Percentiles rank a stretch among this genome's conserved stretches.
Evolutionary conservation across 2,329 filamentous ascomycete genomes (phyloP).

Genomic region (Lecanicillium sp.): DNA sequence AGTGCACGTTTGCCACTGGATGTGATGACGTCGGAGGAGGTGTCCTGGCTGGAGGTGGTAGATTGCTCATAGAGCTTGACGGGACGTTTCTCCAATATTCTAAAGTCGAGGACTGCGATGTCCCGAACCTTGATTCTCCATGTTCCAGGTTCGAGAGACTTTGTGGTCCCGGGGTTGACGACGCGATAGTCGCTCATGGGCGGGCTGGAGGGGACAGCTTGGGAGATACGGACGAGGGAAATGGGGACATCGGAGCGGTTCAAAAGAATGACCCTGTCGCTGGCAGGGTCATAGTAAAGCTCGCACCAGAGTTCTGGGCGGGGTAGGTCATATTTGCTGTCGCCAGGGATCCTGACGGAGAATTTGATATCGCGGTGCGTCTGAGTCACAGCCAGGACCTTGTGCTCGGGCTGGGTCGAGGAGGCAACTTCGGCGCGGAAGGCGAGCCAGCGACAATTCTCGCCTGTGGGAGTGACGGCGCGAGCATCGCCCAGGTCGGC

Average conservation of each 20-base stretch:
- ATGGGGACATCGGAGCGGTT: slow-evolving; percentile 50
- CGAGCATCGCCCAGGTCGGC: slow-evolving; percentile 42
- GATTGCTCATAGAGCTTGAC: slow-evolving; percentile 29
- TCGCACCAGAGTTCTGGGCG: slow-evolving; percentile 50
- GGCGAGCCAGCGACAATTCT: slow-evolving; percentile 50
- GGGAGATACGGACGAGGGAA: slow-evolving; percentile 37
- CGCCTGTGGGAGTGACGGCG: slow-evolving; percentile 47
- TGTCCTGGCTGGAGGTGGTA: slow-evolving; percentile 19
- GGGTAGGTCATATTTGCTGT: slow-evolving; percentile 31
- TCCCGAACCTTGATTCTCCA: slow-evolving; percentile 47
- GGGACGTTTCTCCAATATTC: slow-evolving; percentile 48
- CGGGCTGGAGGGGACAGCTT: slow-evolving; percentile 28
- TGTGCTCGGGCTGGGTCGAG: slow-evolving; percentile 44
- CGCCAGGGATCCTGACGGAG: slow-evolving; percentile 50
- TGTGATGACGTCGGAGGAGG: slow-evolving; percentile 27
- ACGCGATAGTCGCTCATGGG: slow-evolving; percentile 34
- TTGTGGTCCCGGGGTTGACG: slow-evolving; percentile 36
- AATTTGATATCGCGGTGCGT: slow-evolving; percentile 54
- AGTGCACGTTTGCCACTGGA: slow-evolving; percentile 46
- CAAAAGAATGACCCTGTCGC: slow-evolving; percentile 49
- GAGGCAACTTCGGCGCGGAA: slow-evolving; percentile 47
- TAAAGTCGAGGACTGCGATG: slow-evolving; percentile 47
- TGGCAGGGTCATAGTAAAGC: slow-evolving; percentile 51
- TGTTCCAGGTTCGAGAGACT: slow-evolving; percentile 44
- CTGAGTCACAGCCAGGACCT: slow-evolving; percentile 53